Base-by-base conservation (phyloP, 306 rosid species). In the Myrica gale region DNA sequence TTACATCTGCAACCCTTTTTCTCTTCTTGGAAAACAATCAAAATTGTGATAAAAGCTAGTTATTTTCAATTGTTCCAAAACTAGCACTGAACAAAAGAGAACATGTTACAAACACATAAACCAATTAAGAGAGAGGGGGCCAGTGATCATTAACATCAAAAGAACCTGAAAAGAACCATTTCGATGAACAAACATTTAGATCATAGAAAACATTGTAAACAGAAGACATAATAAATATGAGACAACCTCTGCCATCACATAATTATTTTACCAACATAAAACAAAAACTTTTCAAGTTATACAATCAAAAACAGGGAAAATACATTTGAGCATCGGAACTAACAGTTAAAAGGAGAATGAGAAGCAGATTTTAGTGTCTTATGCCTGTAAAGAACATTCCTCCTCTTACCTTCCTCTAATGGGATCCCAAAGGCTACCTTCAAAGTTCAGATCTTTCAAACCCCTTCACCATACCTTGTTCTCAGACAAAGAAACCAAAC, bases 391-490 rank as follows among this genome's bases (percentile, higher is more conserved):
- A 53, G 12, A n/a, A 46, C 26, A 39, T n/a, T 71, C 44, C 66
- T 9, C 11, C 4, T 58, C 75, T 57, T 55, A 85, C 87, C 87
- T 76, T 81, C 74, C 5, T 70, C 48, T 9, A 74, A 68, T 45
- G 53, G 75, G 76, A 71, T 60, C 76, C 72, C 62, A 77, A 56
- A 66, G 78, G 78, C 58, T 72, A 74, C 42, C 73, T 74, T 75
- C 81, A 89, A 84, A 84, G 21, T 78, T 87, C 91, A 90, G 97
- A 90, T 89, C 94, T 86, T 74, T 70, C 88, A 87, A 87, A 72
- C 21, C 37, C 73, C 73, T 68, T 73, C 84, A 71, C 76, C 85
- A 87, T 76, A 57, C 81, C 61, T 60, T n/a, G 66, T 21, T 69
- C 75, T 60, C 9, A 68, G 72, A 79, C 77, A 76, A 68, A 56